Conservation (phyloP, 805 yeast species). For the Kodamaea nitidulidarum region DNA sequence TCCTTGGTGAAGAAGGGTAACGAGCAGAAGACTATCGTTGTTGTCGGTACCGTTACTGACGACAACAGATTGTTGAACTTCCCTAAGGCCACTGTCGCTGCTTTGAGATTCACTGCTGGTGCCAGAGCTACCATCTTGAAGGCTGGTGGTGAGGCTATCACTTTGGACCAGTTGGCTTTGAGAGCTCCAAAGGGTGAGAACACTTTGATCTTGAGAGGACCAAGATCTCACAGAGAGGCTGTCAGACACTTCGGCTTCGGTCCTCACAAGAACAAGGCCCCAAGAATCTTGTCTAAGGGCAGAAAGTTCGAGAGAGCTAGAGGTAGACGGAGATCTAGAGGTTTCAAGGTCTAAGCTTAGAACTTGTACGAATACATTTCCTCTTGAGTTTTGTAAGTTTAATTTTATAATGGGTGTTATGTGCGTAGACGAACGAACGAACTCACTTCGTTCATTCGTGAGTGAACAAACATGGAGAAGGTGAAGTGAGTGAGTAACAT, state of each 20-base stretch:
- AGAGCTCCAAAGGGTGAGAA: slow-evolving; percentile 99
- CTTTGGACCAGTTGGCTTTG: slow-evolving; percentile 97
- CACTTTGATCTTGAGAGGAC: slow-evolving; percentile 97
- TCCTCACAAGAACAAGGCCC: slow-evolving; percentile 99
- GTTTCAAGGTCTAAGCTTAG: slow-evolving; percentile 92
- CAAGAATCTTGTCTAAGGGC: slow-evolving; percentile 95
- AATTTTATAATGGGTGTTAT: too few relatives aligned
- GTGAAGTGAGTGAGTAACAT: too few relatives aligned
- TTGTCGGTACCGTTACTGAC: slow-evolving; percentile 99
- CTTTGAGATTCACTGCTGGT: slow-evolving; percentile 98
- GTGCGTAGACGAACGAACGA: too few relatives aligned
- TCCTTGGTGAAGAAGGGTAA: slow-evolving; percentile 81
- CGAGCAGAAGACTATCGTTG: slow-evolving; percentile 88
- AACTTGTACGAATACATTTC: neutral
- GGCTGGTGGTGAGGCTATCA: slow-evolving; percentile 99
- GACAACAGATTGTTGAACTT: slow-evolving; percentile 89
- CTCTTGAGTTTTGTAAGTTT: neutral
- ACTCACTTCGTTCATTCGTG: too few relatives aligned
- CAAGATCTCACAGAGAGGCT: slow-evolving; percentile 98
- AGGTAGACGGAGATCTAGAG: slow-evolving; percentile 99
- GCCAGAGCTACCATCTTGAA: slow-evolving; percentile 96
- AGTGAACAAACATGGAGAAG: too few relatives aligned
- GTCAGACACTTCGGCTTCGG: slow-evolving; percentile 99
- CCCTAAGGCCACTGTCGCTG: slow-evolving; percentile 98
- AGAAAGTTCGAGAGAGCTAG: slow-evolving; percentile 99